Evolutionary conservation across 768 basidiomycete species (phyloP).

Genomic region (Hygrocybe coccinea): DNA sequence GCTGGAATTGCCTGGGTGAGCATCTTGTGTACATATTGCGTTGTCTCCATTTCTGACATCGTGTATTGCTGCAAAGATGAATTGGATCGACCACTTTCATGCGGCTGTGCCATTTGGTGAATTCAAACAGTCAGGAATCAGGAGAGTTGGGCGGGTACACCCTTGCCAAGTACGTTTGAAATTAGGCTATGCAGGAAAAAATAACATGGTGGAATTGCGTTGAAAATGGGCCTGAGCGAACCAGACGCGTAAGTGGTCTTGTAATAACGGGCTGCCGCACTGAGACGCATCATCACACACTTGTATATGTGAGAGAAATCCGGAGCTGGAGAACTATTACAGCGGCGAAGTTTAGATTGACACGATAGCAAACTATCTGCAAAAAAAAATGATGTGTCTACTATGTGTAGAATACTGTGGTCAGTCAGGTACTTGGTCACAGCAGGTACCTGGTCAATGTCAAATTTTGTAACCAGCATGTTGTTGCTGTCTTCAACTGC

Average conservation of each 20-base stretch:
- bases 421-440: too few species aligned
- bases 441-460: too few species aligned
- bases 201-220: not conserved
- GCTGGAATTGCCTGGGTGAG: slow-evolving; percentile 76
- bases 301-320: too few species aligned
- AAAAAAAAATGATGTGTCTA: too few species aligned
- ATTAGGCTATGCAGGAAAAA: not conserved
- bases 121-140: slow-evolving; percentile 79
- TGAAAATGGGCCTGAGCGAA: not conserved
- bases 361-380: too few species aligned
- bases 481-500: too few species aligned
- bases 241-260: slow-evolving; percentile 10
- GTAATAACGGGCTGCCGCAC: too few species aligned
- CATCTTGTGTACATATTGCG: not conserved
- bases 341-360: too few species aligned
- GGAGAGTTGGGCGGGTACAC: slow-evolving; percentile 82
- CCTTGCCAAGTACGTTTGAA: slow-evolving; percentile 41
- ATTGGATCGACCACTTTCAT: slow-evolving; percentile 48
- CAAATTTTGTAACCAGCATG: too few species aligned
- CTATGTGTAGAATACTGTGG: too few species aligned
- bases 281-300: too few species aligned
- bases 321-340: too few species aligned
- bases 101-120: slow-evolving; percentile 75
- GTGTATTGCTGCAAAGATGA: slow-evolving; percentile 41
- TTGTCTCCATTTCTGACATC: not conserved